Conservation (phyloP, 768 basidiomycete genomes). For the Mycena rosella region DNA sequence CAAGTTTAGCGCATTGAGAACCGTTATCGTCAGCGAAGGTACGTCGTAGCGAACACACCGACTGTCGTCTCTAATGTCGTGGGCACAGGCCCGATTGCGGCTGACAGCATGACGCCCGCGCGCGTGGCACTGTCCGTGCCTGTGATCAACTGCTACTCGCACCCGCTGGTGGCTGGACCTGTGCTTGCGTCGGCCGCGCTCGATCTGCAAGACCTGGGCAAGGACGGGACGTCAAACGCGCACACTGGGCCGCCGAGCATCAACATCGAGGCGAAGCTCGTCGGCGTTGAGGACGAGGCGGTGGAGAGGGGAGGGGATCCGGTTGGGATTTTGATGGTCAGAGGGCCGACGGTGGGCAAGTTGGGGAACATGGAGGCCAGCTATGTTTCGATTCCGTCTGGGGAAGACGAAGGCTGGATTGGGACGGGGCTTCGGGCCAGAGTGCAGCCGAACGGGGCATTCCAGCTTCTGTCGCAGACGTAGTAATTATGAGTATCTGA, state of each 20-base stretch:
- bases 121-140: constrained; percentile 85
- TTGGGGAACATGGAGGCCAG: constrained; percentile 55
- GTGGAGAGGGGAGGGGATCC: constrained; percentile 79
- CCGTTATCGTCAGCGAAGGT: constrained; percentile 83
- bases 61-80: constrained; percentile 7
- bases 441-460: constrained; percentile 78
- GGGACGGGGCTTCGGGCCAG: constrained; percentile 56
- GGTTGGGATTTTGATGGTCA: constrained; percentile 50
- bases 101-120: constrained; percentile 67
- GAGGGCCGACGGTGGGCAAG: constrained; percentile 52
- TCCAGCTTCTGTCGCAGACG: constrained; percentile 52
- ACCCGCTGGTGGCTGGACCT: constrained; percentile 78
- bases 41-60: constrained; percentile 36
- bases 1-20: constrained; percentile 71
- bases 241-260: constrained; percentile 85
- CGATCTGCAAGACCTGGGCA: constrained; percentile 80
- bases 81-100: constrained; percentile 61
- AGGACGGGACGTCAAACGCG: constrained; percentile 48
- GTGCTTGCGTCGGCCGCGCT: constrained; percentile 86
- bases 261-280: constrained; percentile 88
- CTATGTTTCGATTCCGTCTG: constrained; percentile 51
- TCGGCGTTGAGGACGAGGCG: constrained; percentile 71
- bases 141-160: constrained; percentile 72
- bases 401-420: constrained; percentile 60
- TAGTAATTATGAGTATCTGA: background rate